Evolutionary conservation across 2,329 filamentous ascomycete species (phyloP), one percentile per base, ranked within the genome.

Genomic region (Uncinocarpus reesii): DNA sequence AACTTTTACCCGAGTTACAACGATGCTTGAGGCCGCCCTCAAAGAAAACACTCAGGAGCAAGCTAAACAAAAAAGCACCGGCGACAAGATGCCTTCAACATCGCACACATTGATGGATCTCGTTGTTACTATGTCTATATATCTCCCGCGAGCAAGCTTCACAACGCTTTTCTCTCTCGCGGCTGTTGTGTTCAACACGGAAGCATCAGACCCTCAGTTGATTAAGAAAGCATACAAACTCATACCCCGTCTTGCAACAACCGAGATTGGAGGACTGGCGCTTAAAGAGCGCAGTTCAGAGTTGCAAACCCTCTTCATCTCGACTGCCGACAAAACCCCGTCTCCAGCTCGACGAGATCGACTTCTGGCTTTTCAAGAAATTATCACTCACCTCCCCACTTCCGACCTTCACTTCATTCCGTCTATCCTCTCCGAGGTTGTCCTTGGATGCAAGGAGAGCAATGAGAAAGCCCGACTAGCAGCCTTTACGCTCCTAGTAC

Each of bases 161-260:
- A 74, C 77, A 15, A 77, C 83, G 4, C 77, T 98, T 2, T 96
- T 98, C 69, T 82, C 82, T 57, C 89, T 96, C 61, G 86, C 90
- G 0, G 76, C 85, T 0, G 76, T 86, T 21, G 83, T 95, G 49
- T 82, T 96, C 56, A 81, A 83, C 63, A 86, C 83, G 60, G 58
- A 66, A 11, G 62, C 65, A 35, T 62, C 62, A 31, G 90, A 96
- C 61, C 84, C 90, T 7, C 90, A 96, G 65, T 72, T 98, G 29
- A 90, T 96, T 66, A 98, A 98, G 78, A 98, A 98, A 70, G 90
- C 92, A 0, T 98, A 98, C 73, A 96, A 96, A 72, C 78, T 98
- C 44, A 93, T 98, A 43, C 90, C 92, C 2, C 83, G 92, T 47
- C 77, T 98, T 34, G 83, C 86, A 1, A 83, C 86, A 55, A 94